phyloP scores from a whole-genome alignment of 441 rosid genomes.

The Eruca vesicaria region DNA sequence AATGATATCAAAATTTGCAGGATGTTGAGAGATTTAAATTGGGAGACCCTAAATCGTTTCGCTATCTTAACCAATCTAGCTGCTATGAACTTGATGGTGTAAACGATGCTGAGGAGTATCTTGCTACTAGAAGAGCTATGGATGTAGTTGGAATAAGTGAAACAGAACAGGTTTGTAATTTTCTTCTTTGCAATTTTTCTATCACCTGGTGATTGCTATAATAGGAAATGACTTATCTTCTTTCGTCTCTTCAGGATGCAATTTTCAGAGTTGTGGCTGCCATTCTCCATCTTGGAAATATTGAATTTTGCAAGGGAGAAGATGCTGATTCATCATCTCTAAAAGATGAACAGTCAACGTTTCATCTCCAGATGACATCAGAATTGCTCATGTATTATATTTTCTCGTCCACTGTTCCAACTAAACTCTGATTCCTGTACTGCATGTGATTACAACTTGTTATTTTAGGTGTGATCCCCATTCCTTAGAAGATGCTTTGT shows the following conservation, averaged over 20 bases:
- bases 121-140: conserved; percentile 89
- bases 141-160: conserved; percentile 76
- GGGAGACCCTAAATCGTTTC: conserved; percentile 83
- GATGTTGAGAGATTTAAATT: conserved; percentile 79
- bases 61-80: conserved; percentile 89
- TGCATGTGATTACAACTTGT: conserved; percentile 9
- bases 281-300: conserved; percentile 92
- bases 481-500: conserved; percentile 72
- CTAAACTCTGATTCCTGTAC: conserved; percentile 19
- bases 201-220: conserved; percentile 4
- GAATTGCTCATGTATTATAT: conserved; percentile 68
- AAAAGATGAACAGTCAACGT: conserved; percentile 59
- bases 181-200: conserved; percentile 17
- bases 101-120: conserved; percentile 72
- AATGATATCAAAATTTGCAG: conserved; percentile 41
- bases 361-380: conserved; percentile 82
- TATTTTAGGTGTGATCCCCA: conserved; percentile 69
- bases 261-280: conserved; percentile 88
- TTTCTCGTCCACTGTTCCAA: conserved; percentile 18
- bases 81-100: conserved; percentile 78
- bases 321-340: conserved; percentile 72
- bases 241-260: conserved; percentile 58
- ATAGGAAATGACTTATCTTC: conserved; percentile 17
- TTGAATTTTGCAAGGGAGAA: conserved; percentile 66
- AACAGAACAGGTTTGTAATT: conserved; percentile 66